phyloP scores from a whole-genome alignment of 139 green algal species.

The Zygnema cylindricum region DNA sequence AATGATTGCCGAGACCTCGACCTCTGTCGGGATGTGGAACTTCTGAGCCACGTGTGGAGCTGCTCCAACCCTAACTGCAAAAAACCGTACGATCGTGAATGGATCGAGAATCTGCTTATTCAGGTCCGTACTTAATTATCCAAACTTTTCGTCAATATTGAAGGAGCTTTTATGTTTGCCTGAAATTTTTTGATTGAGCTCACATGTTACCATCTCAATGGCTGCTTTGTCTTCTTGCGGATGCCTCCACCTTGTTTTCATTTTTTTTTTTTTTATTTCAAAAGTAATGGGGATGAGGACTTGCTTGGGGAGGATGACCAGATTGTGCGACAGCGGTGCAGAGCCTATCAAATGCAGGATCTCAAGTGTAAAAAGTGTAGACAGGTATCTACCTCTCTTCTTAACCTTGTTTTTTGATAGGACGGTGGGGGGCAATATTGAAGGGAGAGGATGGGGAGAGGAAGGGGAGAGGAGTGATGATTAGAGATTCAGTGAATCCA shows the following conservation, averaged over 20 bases:
- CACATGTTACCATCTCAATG: background rate
- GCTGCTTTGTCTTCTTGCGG: background rate
- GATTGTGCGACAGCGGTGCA: slow-evolving; percentile 65
- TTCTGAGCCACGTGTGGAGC: slow-evolving; percentile 68
- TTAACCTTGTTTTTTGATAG: background rate
- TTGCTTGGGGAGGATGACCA: background rate
- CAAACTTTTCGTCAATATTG: background rate
- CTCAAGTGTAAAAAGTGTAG: slow-evolving; percentile 73
- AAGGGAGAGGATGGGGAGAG: background rate
- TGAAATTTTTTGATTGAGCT: background rate
- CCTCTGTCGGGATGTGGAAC: slow-evolving; percentile 80
- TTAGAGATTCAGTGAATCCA: background rate
- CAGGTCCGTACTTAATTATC: background rate
- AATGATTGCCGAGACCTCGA: slow-evolving; percentile 91
- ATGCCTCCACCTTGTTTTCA: background rate
- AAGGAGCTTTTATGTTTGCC: background rate
- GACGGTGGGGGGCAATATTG: background rate
- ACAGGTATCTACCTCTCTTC: slow-evolving; percentile 28
- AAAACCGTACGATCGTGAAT: slow-evolving; percentile 70
- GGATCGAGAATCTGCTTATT: slow-evolving; percentile 76
- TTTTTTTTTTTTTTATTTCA: background rate
- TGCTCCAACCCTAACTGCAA: slow-evolving; percentile 66
- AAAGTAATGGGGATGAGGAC: background rate
- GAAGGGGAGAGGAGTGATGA: background rate
- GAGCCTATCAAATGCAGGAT: slow-evolving; percentile 86